Percentiles rank a stretch among this genome's conserved stretches.
Conservation (phyloP, 2,329 filamentous ascomycete species). For the Aaosphaeria pasadenensis region DNA sequence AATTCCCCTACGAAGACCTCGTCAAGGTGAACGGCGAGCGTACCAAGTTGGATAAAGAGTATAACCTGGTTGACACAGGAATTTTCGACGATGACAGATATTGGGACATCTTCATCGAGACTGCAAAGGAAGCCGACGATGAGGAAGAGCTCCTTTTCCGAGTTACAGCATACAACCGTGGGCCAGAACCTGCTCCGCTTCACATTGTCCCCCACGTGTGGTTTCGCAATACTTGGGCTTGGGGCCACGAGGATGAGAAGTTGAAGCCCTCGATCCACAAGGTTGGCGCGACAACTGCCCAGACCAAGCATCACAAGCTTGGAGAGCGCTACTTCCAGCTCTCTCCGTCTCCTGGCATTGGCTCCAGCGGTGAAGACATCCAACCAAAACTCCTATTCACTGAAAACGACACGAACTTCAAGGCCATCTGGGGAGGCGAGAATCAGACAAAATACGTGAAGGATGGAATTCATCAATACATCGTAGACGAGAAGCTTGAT, state of each 20-base stretch:
- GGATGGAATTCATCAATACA: conserved; percentile 87
- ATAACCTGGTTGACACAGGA: conserved; percentile 87
- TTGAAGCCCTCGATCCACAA: conserved; percentile 77
- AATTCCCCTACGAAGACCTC: conserved; percentile 89
- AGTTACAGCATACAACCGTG: conserved; percentile 93
- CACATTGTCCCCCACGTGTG: conserved; percentile 94
- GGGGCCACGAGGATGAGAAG: conserved; percentile 74
- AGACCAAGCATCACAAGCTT: conserved; percentile 75
- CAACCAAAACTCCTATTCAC: conserved; percentile 85
- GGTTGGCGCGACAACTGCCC: conserved; percentile 63
- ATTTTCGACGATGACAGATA: conserved; percentile 86
- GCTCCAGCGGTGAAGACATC: conserved; percentile 75
- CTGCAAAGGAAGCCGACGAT: conserved; percentile 88
- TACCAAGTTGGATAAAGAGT: conserved; percentile 75
- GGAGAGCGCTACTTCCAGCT: conserved; percentile 81
- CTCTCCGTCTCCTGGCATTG: conserved; percentile 85
- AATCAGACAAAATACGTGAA: conserved; percentile 87
- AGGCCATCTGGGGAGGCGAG: conserved; percentile 67
- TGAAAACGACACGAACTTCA: conserved; percentile 90
- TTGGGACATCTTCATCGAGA: conserved; percentile 97
- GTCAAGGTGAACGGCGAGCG: conserved; percentile 79
- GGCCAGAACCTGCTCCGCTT: conserved; percentile 82
- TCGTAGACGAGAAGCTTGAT: conserved; percentile 76
- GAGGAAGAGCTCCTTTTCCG: conserved; percentile 90
- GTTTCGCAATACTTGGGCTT: conserved; percentile 97